Conservation (phyloP, 805 yeast species). For the Zygoascus biomembranicola region DNA sequence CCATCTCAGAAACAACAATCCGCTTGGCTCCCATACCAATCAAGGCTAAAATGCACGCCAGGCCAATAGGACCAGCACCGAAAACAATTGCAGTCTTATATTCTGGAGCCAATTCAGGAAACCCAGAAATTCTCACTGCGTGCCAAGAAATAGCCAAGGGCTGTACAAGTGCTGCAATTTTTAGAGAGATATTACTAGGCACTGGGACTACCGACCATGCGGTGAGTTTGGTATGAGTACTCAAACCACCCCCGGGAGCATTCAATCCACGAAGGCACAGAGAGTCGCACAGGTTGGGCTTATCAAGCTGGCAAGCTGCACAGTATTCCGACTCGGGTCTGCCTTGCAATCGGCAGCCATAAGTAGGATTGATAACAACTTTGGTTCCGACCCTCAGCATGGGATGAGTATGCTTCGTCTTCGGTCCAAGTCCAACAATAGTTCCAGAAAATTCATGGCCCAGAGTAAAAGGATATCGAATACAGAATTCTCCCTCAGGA, state of each 20-base stretch:
- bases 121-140: constrained; percentile 38
- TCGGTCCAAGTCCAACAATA: constrained; percentile 38
- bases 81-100: constrained; percentile 43
- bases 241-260: constrained; percentile 47
- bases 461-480: constrained; percentile 37
- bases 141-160: constrained; percentile 57
- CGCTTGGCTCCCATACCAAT: constrained; percentile 37
- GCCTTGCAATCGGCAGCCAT: constrained; percentile 38
- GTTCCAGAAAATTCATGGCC: constrained; percentile 51
- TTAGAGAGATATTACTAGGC: constrained; percentile 35
- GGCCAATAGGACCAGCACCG: constrained; percentile 51
- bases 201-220: constrained; percentile 34
- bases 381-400: constrained; percentile 44
- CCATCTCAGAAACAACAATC: constrained; percentile 46
- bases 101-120: constrained; percentile 18
- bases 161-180: constrained; percentile 46
- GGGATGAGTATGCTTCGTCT: constrained; percentile 31
- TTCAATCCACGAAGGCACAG: constrained; percentile 47
- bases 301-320: constrained; percentile 41
- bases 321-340: constrained; percentile 28
- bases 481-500: constrained; percentile 33
- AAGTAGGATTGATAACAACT: constrained; percentile 57
- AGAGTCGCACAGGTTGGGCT: constrained; percentile 39
- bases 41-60: constrained; percentile 42
- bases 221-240: constrained; percentile 40